phyloP scores from a whole-genome alignment of 257 asterid genomes.

The Solanum raphanifolium region DNA sequence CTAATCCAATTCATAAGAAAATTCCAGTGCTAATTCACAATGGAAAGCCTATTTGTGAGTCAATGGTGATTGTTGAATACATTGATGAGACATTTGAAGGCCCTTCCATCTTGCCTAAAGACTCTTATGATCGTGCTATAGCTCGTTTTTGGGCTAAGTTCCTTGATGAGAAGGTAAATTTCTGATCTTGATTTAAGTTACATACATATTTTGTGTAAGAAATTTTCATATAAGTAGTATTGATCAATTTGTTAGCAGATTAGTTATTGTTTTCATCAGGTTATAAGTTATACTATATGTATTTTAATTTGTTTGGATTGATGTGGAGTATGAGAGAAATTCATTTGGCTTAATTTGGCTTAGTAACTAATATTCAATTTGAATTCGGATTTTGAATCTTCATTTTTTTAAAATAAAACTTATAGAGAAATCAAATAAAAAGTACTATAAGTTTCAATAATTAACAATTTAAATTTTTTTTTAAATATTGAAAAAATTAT shows the following conservation, averaged over 20 bases:
- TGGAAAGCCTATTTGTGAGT: background rate
- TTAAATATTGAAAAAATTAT: too few relatives aligned
- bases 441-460: too few relatives aligned
- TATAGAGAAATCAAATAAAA: too few relatives aligned
- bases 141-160: background rate
- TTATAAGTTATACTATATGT: rapidly evolving
- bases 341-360: too few relatives aligned
- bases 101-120: background rate
- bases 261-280: background rate
- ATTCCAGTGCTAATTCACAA: background rate
- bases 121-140: background rate
- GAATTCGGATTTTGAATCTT: too few relatives aligned
- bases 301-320: background rate
- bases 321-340: too few relatives aligned
- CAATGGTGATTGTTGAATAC: background rate
- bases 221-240: too few relatives aligned
- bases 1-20: background rate
- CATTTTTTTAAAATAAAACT: too few relatives aligned
- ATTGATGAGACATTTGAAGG: background rate
- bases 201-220: background rate
- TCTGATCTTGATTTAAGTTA: background rate
- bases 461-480: too few relatives aligned
- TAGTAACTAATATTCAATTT: too few relatives aligned
- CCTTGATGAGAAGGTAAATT: background rate
- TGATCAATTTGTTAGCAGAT: background rate